Evolutionary conservation across 768 basidiomycete species (phyloP).

Genomic region (Naganishia onofrii): DNA sequence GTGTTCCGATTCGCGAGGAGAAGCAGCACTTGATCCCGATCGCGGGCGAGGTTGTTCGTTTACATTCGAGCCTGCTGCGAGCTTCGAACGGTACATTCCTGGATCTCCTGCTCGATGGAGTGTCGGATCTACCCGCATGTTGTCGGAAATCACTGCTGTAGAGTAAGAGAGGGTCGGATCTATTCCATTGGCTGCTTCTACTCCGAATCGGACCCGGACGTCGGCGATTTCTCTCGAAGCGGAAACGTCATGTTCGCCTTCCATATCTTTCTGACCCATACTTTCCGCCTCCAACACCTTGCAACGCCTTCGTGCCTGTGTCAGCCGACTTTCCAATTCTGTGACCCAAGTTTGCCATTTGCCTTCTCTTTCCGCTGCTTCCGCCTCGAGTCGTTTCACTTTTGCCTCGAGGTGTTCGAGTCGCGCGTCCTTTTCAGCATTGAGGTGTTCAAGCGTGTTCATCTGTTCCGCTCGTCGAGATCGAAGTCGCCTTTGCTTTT

Average conservation of each 20-base stretch:
- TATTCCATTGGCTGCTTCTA: not conserved
- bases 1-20: not conserved
- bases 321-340: constrained; percentile 18
- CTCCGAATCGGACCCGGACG: constrained; percentile 11
- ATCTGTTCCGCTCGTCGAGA: constrained; percentile 20
- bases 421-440: constrained; percentile 4
- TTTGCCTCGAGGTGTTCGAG: constrained; percentile 17
- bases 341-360: constrained; percentile 10
- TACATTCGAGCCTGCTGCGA: not conserved
- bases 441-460: constrained; percentile 15
- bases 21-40: not conserved
- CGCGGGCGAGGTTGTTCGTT: not conserved
- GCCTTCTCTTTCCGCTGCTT: not conserved
- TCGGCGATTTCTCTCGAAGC: constrained; percentile 11
- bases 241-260: not conserved
- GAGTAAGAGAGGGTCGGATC: not conserved
- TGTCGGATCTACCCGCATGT: not conserved
- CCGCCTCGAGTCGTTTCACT: constrained; percentile 12
- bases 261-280: not conserved
- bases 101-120: no score
- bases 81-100: not conserved
- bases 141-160: not conserved
- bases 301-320: constrained; percentile 2
- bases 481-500: constrained; percentile 27
- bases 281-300: constrained; percentile 2